Evolutionary conservation across 139 green algal genomes (phyloP), one percentile per base, ranked within the genome.

Genomic region (Micromonas commoda): DNA sequence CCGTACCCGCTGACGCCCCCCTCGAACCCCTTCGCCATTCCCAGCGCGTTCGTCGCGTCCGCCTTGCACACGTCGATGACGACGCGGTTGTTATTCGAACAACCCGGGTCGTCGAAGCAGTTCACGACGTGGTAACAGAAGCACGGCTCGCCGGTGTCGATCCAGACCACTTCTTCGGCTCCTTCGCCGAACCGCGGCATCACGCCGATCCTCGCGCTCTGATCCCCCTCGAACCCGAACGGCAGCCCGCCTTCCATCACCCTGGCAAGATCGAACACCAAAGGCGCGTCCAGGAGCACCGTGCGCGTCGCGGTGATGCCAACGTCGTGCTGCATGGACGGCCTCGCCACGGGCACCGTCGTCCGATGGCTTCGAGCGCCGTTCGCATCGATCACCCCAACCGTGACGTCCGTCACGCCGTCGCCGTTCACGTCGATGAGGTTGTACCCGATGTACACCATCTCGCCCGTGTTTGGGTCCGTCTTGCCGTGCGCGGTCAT

Each of bases 401-500:
- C 34, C 6, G 60, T 73, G 16, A 80, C 57, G 2, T 31, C 26
- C 16, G 74, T 60, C 29, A 52, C 5, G 4, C 60, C 64, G 64
- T 37, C 26, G 2, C 45, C 72, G 29, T 77, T 45, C 4, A 82
- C 5, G 23, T 23, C 61, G 54, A 76, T 45, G 37, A 82, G 39
- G 21, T 52, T 64, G 77, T 82, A 82, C 3, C 77, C 77, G 2
- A 79, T 57, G 70, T 68, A 79, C 13, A 78, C 52, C 28, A 84
- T 53, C 74, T 84, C 80, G 2, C 73, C 73, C 21, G 64, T 84
- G 34, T 26, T 38, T 35, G 74, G n/a, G 61, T 67, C 60, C 26
- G 88, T 51, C 85, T 76, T 96, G 61, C 90, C 89, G 76, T 96
- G 91, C 0, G 91, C 91, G 0, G 90, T 95, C 79, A 94, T 92